Conservation (phyloP, 2,329 filamentous ascomycete species). For the Aspergillus pseudoglaucus region DNA sequence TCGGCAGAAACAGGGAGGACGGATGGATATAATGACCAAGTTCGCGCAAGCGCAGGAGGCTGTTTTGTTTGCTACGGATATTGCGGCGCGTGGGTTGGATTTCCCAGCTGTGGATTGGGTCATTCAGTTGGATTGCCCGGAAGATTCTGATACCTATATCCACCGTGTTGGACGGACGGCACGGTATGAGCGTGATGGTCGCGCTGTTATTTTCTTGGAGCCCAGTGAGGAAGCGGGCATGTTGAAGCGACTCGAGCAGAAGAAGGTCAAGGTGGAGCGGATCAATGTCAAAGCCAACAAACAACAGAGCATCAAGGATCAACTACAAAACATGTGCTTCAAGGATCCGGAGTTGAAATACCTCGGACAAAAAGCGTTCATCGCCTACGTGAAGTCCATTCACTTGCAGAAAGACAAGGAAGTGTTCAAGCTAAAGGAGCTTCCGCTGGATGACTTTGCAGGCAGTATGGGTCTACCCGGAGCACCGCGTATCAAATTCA, state of each 20-base stretch:
- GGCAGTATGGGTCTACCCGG: conserved; percentile 81
- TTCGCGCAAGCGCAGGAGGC: conserved; percentile 76
- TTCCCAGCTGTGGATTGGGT: conserved; percentile 98
- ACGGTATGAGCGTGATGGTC: conserved; percentile 81
- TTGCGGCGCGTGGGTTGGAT: conserved; percentile 87
- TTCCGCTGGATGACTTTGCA: conserved; percentile 81
- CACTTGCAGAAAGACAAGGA: conserved; percentile 88
- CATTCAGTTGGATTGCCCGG: conserved; percentile 94
- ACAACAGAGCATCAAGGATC: conserved; percentile 74
- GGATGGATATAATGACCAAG: conserved; percentile 77
- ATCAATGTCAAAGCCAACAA: conserved; percentile 87
- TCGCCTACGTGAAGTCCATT: conserved; percentile 78
- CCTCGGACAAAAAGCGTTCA: conserved; percentile 90
- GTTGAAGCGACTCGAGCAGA: conserved; percentile 73
- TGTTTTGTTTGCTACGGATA: conserved; percentile 91
- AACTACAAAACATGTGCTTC: conserved; percentile 92
- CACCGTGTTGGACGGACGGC: conserved; percentile 92
- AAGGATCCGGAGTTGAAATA: conserved; percentile 92
- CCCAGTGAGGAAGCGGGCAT: conserved; percentile 92
- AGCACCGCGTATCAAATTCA: conserved; percentile 85
- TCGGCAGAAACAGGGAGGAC: conserved; percentile 82
- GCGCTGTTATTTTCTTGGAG: conserved; percentile 84
- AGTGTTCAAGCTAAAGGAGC: conserved; percentile 74
- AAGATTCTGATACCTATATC: conserved; percentile 96
- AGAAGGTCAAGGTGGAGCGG: conserved; percentile 79